Conservation (phyloP, 2,329 filamentous ascomycete species). For the Harringtonia aguacate region DNA sequence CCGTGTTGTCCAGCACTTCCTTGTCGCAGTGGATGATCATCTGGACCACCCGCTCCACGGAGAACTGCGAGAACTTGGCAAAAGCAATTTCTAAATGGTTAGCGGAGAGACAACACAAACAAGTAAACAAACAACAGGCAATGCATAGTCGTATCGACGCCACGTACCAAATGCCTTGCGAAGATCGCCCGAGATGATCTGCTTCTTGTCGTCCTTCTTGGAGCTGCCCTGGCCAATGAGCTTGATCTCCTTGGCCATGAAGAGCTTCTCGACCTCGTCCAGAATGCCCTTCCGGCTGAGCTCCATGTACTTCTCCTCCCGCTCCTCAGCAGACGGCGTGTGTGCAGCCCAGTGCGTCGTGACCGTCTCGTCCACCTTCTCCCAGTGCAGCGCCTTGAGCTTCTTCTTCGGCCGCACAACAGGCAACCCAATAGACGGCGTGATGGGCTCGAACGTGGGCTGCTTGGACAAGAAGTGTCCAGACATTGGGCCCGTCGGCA, state of each 20-base stretch:
- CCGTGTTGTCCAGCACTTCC: conserved; percentile 76
- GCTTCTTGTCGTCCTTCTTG: conserved; percentile 92
- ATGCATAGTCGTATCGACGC: too few relatives aligned
- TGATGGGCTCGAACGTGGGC: conserved; percentile 36
- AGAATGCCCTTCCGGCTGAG: conserved; percentile 89
- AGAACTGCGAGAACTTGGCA: conserved; percentile 79
- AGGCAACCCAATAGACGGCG: conserved; percentile 57
- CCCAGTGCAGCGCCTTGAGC: conserved; percentile 98
- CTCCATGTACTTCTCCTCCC: conserved; percentile 93
- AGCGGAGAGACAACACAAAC: conserved; percentile 13
- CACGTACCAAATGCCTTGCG: conserved; percentile 75
- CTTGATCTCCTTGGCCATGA: conserved; percentile 95
- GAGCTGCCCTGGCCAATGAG: conserved; percentile 59
- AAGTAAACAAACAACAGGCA: not conserved
- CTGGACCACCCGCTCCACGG: conserved; percentile 75
- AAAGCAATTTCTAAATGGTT: conserved; percentile 64
- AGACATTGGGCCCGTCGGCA: conserved; percentile 51
- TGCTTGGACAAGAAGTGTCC: conserved; percentile 67
- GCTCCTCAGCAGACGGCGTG: conserved; percentile 72
- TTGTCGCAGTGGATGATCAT: conserved; percentile 95
- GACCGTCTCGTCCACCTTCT: conserved; percentile 89
- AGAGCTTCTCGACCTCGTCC: conserved; percentile 94
- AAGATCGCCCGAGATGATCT: conserved; percentile 85
- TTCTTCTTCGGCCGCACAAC: conserved; percentile 95
- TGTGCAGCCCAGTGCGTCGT: conserved; percentile 89